These are phyloP conservation scores for Populus simonii DNA, from an alignment of 345 rosid genomes.

Conservation along the genomic window DNA sequence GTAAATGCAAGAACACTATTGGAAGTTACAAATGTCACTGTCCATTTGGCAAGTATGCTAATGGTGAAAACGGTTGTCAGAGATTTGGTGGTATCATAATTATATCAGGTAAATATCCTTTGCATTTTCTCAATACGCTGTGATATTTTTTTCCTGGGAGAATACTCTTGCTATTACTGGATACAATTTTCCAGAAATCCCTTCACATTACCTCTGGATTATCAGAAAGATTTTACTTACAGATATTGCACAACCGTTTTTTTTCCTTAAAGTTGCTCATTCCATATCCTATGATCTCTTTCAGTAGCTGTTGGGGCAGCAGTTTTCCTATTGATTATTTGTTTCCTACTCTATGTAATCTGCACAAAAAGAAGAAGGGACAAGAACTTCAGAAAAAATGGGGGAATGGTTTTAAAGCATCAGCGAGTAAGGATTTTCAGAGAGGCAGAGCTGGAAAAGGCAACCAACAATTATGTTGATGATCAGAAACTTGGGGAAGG, in stretches of 20 bases:
- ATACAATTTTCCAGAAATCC: too few species aligned
- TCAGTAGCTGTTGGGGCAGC: conserved; percentile 7
- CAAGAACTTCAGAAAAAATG: conserved; percentile 23
- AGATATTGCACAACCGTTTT: too few species aligned
- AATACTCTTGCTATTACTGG: too few species aligned
- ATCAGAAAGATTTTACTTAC: too few species aligned
- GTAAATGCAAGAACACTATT: conserved; percentile 6
- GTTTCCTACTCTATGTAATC: not conserved
- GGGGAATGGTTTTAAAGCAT: conserved; percentile 25
- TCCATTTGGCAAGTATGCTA: conserved; percentile 20
- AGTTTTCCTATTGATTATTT: not conserved
- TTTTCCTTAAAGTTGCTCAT: too few species aligned
- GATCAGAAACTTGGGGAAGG: conserved; percentile 21
- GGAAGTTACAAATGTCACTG: conserved; percentile 18
- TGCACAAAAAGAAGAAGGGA: conserved; percentile 13
- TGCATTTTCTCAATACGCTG: too few species aligned
- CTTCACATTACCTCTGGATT: too few species aligned
- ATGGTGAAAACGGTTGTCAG: conserved; percentile 16
- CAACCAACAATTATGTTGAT: conserved; percentile 25
- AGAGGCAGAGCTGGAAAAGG: conserved; percentile 26
- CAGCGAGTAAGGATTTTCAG: conserved; percentile 31
- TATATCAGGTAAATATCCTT: too few species aligned
- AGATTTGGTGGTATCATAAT: not conserved
- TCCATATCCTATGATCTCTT: too few species aligned
- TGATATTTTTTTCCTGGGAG: too few species aligned